These are phyloP conservation scores for Gamarada debralockiae DNA, from an alignment of 495 filamentous ascomycete species.

Conservation along the genomic window DNA sequence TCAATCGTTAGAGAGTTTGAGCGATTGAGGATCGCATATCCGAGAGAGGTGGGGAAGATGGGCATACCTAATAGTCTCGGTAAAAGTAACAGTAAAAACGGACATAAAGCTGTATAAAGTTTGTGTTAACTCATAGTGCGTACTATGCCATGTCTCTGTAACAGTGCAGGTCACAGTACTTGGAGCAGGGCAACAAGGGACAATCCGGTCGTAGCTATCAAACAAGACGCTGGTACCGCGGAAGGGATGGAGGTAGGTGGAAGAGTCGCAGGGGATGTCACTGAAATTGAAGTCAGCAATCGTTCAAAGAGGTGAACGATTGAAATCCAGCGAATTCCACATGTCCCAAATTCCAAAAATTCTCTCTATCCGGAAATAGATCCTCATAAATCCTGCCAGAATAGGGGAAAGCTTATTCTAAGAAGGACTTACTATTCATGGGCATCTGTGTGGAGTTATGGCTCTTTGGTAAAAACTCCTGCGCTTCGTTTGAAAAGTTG, in stretches of 20 bases:
- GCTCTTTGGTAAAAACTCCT: slow-evolving; percentile 6
- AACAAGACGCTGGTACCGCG: not conserved
- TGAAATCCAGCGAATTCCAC: too few species aligned
- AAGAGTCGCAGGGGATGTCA: not conserved
- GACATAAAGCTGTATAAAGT: slow-evolving; percentile 19
- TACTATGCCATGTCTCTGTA: slow-evolving; percentile 23
- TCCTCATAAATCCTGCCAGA: too few species aligned
- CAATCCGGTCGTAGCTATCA: not conserved
- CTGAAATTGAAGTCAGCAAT: not conserved
- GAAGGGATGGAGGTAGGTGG: not conserved
- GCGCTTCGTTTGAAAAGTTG: not conserved
- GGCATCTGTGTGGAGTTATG: not conserved
- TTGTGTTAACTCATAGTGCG: slow-evolving; percentile 16
- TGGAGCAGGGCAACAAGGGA: slow-evolving; percentile 1
- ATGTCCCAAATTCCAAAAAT: too few species aligned
- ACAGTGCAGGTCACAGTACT: slow-evolving; percentile 12
- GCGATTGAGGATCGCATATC: not conserved
- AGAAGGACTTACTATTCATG: too few species aligned
- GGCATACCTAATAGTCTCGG: slow-evolving; percentile 19
- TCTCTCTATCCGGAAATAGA: too few species aligned
- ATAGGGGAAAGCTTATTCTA: too few species aligned
- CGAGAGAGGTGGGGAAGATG: too few species aligned
- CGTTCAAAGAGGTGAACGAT: not conserved
- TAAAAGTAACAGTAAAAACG: slow-evolving; percentile 16
- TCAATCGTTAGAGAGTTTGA: not conserved